These are phyloP conservation scores for Aspergillus ostianus DNA, from an alignment of 495 filamentous ascomycete species.

Conservation along the genomic window DNA sequence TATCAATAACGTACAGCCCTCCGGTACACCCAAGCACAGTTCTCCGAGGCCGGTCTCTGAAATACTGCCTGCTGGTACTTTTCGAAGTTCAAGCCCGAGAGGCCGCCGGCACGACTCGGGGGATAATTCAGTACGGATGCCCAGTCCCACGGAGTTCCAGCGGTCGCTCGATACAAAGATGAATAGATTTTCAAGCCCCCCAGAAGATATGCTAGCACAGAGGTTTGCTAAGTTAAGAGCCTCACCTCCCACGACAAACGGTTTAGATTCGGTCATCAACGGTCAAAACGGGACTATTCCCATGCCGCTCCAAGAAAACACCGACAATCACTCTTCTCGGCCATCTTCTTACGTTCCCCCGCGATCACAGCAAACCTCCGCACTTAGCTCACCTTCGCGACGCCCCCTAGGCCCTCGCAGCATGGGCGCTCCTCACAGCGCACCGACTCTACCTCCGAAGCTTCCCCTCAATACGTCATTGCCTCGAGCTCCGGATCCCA, in stretches of 20 bases:
- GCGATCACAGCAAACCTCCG: conserved; percentile 18
- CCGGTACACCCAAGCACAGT: conserved; percentile 13
- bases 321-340: conserved; percentile 30
- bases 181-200: conserved; percentile 27
- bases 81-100: conserved; percentile 16
- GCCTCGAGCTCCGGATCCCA: conserved; percentile 77
- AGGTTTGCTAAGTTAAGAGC: conserved; percentile 45
- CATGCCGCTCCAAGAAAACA: conserved; percentile 29
- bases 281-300: conserved; percentile 32
- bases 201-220: conserved; percentile 43
- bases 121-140: conserved; percentile 35
- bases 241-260: conserved; percentile 19
- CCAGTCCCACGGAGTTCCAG: conserved; percentile 44
- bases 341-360: conserved; percentile 22
- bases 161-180: conserved; percentile 19
- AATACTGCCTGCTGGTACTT: conserved; percentile 15
- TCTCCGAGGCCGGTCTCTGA: conserved; percentile 18
- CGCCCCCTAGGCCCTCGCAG: conserved; percentile 54
- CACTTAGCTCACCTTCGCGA: conserved; percentile 26
- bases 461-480: conserved; percentile 58
- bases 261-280: conserved; percentile 1
- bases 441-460: conserved; percentile 53
- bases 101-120: conserved; percentile 27
- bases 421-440: conserved; percentile 47
- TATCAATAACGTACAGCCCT: conserved; percentile 32